Evolutionary conservation across 1,284 basidiomycete species (phyloP).

Genomic region (Entoloma clypeatum): DNA sequence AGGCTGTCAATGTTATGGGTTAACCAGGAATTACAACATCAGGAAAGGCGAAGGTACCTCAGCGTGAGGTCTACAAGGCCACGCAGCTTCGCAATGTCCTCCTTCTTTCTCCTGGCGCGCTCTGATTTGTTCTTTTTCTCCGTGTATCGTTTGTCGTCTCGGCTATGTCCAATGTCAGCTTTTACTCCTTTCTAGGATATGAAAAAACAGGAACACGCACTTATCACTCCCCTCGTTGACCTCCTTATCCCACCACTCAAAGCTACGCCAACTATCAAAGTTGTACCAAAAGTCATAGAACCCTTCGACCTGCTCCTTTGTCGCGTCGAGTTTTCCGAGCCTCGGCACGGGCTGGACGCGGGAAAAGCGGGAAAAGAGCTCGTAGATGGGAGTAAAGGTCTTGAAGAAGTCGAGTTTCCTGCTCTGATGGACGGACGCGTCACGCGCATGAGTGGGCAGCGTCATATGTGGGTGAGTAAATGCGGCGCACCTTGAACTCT

Average conservation of each 20-base stretch:
- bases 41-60: slow-evolving; percentile 24
- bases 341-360: slow-evolving; percentile 82
- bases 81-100: slow-evolving; percentile 91
- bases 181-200: background rate
- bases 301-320: slow-evolving; percentile 82
- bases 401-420: slow-evolving; percentile 48
- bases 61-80: slow-evolving; percentile 87
- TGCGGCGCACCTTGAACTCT: slow-evolving; percentile 51
- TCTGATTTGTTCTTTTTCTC: slow-evolving; percentile 99
- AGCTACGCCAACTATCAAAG: slow-evolving; percentile 98
- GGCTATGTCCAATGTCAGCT: slow-evolving; percentile 43
- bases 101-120: slow-evolving; percentile 95
- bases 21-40: background rate
- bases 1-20: slow-evolving; percentile 33
- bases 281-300: slow-evolving; percentile 99
- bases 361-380: slow-evolving; percentile 90
- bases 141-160: slow-evolving; percentile 97
- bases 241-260: slow-evolving; percentile 99
- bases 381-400: slow-evolving; percentile 79
- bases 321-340: slow-evolving; percentile 70
- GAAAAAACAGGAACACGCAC: slow-evolving; percentile 40
- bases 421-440: too few species aligned
- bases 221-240: slow-evolving; percentile 96
- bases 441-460: background rate
- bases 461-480: background rate